These are phyloP conservation scores for Pelargonium fulgidum DNA, from an alignment of 441 rosid species.

Conservation along the genomic window DNA sequence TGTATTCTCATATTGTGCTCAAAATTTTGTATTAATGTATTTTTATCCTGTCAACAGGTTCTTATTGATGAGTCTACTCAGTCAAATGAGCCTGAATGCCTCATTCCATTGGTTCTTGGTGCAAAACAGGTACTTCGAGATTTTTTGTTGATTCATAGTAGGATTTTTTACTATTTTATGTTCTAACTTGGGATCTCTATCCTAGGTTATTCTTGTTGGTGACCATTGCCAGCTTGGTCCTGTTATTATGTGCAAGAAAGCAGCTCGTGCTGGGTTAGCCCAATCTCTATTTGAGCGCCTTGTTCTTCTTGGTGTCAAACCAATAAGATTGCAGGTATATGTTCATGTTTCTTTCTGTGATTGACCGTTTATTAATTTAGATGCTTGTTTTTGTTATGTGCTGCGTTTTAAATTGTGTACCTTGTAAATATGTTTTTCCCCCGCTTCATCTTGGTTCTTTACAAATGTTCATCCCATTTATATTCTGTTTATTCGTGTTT, in stretches of 20 bases:
- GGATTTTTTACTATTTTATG: slow-evolving; percentile 1
- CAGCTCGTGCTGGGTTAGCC: slow-evolving; percentile 99
- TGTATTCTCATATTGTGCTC: slow-evolving; percentile 13
- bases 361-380: background rate
- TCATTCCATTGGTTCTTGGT: slow-evolving; percentile 97
- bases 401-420: background rate
- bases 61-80: slow-evolving; percentile 99
- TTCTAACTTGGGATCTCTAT: slow-evolving; percentile 24
- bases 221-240: slow-evolving; percentile 99
- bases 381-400: background rate
- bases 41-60: slow-evolving; percentile 44
- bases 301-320: slow-evolving; percentile 94
- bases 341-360: slow-evolving; percentile 12
- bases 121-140: slow-evolving; percentile 72
- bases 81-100: slow-evolving; percentile 99
- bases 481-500: background rate
- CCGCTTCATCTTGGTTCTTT: background rate
- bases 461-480: background rate
- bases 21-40: slow-evolving; percentile 21
- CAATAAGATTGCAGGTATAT: slow-evolving; percentile 94
- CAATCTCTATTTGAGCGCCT: slow-evolving; percentile 98
- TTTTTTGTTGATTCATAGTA: slow-evolving; percentile 11
- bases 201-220: slow-evolving; percentile 93
- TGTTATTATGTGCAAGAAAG: slow-evolving; percentile 99
- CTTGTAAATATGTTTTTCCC: background rate